Evolutionary conservation across 1,284 basidiomycete genomes (phyloP).

Genomic region (Trichosporon faecale): DNA sequence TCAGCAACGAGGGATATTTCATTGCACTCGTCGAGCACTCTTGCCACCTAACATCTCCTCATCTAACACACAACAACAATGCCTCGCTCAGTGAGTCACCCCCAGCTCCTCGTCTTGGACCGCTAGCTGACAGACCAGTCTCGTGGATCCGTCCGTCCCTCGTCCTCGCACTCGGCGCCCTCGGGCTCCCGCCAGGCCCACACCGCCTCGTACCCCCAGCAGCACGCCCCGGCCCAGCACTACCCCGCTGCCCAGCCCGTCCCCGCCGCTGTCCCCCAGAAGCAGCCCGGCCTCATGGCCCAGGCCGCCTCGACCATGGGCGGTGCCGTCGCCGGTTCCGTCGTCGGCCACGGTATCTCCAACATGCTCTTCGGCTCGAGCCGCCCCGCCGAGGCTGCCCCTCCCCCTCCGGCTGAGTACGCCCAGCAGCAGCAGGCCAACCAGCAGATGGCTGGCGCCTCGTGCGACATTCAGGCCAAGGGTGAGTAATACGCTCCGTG

Average conservation of each 20-base stretch:
- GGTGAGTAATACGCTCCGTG: conserved; percentile 39
- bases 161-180: conserved; percentile 35
- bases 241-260: conserved; percentile 28
- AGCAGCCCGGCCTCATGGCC: conserved; percentile 47
- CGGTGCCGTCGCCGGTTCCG: conserved; percentile 56
- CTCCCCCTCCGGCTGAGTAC: conserved; percentile 48
- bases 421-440: conserved; percentile 35
- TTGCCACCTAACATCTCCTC: conserved; percentile 21
- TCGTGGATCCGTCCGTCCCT: conserved; percentile 46
- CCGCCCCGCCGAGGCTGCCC: conserved; percentile 37
- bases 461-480: conserved; percentile 58
- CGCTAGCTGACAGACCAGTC: conserved; percentile 24
- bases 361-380: conserved; percentile 59
- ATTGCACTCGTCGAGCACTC: not conserved
- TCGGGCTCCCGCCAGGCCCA: conserved; percentile 32
- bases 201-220: conserved; percentile 41
- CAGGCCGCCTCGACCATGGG: conserved; percentile 58
- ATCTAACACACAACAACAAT: conserved; percentile 23
- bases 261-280: conserved; percentile 22
- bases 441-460: conserved; percentile 36
- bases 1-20: conserved; percentile 12
- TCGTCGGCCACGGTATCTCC: conserved; percentile 58
- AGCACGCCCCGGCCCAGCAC: conserved; percentile 20
- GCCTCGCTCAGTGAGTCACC: conserved; percentile 35
- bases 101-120: not conserved